These are phyloP conservation scores for Solanum tacnaense DNA, from an alignment of 257 asterid genomes.

Conservation along the genomic window DNA sequence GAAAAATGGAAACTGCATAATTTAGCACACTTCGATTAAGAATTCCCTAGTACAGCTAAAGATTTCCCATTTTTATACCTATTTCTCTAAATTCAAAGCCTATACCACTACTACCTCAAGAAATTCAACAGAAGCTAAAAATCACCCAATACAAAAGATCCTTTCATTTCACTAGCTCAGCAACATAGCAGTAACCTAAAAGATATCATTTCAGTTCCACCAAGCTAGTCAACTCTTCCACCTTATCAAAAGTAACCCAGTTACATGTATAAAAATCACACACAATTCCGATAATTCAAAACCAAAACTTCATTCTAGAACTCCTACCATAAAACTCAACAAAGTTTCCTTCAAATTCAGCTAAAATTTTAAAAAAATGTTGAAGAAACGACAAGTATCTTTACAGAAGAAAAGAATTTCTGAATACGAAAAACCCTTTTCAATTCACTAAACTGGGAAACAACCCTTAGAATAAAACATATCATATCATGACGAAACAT, in stretches of 20 bases:
- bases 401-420: neutral
- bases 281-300: neutral
- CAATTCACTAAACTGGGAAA: neutral
- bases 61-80: neutral
- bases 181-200: neutral
- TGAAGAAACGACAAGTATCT: neutral
- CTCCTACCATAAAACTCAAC: neutral
- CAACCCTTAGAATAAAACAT: neutral
- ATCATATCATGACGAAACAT: too few species aligned
- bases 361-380: neutral
- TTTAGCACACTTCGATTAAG: neutral
- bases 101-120: neutral
- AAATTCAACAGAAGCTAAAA: neutral
- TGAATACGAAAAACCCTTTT: neutral
- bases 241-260: neutral
- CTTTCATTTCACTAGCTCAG: neutral
- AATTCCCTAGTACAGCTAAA: neutral
- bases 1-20: neutral
- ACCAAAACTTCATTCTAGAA: neutral
- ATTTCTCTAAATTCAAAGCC: neutral
- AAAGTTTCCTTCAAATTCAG: neutral
- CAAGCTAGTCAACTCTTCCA: neutral
- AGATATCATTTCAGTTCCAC: neutral
- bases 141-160: neutral
- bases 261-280: neutral